Percentiles rank a stretch among this genome's conserved stretches.
These are phyloP conservation scores for Filobasidium floriforme DNA, from an alignment of 768 basidiomycete genomes.

Conservation along the genomic window DNA sequence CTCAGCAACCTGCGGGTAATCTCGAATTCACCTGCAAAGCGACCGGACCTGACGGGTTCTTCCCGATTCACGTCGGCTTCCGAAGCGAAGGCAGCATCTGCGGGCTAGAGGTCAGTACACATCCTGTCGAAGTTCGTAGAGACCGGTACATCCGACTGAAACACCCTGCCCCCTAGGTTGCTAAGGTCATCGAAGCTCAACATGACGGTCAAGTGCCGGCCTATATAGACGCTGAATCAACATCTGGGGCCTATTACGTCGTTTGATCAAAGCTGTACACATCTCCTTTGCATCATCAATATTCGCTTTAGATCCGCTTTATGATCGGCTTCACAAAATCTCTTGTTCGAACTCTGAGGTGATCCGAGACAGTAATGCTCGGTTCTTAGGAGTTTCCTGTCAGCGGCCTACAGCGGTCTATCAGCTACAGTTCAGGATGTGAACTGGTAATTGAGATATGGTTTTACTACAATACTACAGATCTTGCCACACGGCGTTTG, in stretches of 20 bases:
- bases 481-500: too few species aligned
- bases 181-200: not conserved
- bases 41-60: conserved; percentile 74
- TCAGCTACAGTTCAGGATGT: too few species aligned
- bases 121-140: not conserved
- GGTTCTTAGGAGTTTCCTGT: too few species aligned
- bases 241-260: not conserved
- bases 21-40: conserved; percentile 82
- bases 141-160: not conserved
- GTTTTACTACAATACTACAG: too few species aligned
- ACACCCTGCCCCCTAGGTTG: not conserved
- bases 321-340: too few species aligned
- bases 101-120: not conserved
- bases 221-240: not conserved
- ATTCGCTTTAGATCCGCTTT: too few species aligned
- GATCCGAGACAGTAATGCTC: too few species aligned
- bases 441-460: too few species aligned
- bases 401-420: too few species aligned
- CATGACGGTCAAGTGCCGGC: not conserved
- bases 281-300: too few species aligned
- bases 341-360: too few species aligned
- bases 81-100: not conserved
- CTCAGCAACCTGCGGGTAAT: conserved; percentile 60
- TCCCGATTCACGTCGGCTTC: conserved; percentile 52
- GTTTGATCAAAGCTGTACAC: not conserved